Conservation (phyloP, 2,329 filamentous ascomycete species). For the Ceratocystis smalleyi region DNA sequence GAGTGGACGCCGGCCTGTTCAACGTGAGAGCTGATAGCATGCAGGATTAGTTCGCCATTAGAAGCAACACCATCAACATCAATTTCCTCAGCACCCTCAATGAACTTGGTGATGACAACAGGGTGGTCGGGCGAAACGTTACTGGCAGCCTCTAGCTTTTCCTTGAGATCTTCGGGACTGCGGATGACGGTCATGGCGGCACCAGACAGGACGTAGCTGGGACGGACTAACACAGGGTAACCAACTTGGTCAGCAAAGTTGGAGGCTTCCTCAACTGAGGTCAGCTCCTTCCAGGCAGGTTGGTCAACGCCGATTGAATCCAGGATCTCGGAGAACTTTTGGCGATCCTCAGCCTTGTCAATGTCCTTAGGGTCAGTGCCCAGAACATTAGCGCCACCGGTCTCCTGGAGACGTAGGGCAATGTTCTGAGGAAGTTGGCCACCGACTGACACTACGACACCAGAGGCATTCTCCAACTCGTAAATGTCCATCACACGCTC, state of each 20-base stretch:
- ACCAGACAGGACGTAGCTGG: conserved; percentile 88
- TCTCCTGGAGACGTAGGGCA: conserved; percentile 81
- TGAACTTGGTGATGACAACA: conserved; percentile 96
- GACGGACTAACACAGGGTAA: conserved; percentile 90
- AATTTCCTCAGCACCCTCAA: conserved; percentile 90
- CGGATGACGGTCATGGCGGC: conserved; percentile 97
- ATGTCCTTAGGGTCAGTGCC: conserved; percentile 90
- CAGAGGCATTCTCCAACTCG: conserved; percentile 69
- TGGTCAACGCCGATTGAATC: conserved; percentile 96
- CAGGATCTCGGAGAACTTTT: conserved; percentile 95
- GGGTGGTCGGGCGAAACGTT: conserved; percentile 91
- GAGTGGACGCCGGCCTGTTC: conserved; percentile 97
- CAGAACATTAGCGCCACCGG: conserved; percentile 74
- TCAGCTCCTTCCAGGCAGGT: conserved; percentile 94
- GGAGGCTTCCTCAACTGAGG: conserved; percentile 75
- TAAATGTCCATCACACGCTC: conserved; percentile 99
- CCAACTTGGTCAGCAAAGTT: conserved; percentile 69
- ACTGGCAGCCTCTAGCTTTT: conserved; percentile 82
- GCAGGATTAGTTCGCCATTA: conserved; percentile 70
- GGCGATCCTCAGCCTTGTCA: conserved; percentile 92
- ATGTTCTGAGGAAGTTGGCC: conserved; percentile 97
- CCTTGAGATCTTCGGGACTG: conserved; percentile 74
- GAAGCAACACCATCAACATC: conserved; percentile 89
- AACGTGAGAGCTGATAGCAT: conserved; percentile 89
- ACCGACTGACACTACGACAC: conserved; percentile 88